Evolutionary conservation across 2,329 filamentous ascomycete genomes (phyloP), one percentile per base, ranked within the genome.

Genomic region (Grosmannia huntii): DNA sequence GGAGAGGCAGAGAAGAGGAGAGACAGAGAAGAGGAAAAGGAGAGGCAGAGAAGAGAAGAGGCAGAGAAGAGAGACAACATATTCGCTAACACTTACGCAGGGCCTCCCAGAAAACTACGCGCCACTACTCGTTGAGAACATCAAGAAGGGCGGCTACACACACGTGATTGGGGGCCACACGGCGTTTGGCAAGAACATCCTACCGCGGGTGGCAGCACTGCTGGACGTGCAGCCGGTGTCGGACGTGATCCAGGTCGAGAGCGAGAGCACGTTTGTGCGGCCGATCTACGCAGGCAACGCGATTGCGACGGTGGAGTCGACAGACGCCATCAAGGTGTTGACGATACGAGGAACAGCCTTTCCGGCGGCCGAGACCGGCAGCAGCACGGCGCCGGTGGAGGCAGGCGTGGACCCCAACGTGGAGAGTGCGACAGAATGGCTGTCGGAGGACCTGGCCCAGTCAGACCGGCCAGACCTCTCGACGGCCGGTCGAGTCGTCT

Each of bases 281-380:
- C 92, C 94, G 31, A 96, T 99, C 68, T 99, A 99, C 71, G 94
- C 94, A 59, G 94, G 94, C 58, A 99, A 99, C 69, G 94, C 92
- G 53, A 96, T 99, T 68, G 83, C 95, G 41, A 99, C 94, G 11
- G 91, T 99, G 60, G 89, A 97, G 73, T 96, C 90, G 3, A 82
- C 82, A 62, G 94, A 99, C 68, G 70, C 79, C 19, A 82, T 90
- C 71, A 99, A 97, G 75, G 70, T 97, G 57, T 81, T 99, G 67
- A 99, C 94, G 41, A 87, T 97, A 63, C 87, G 94, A 68, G 91
- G 90, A 63, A 97, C 94, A 3, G 88, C 94, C 0, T 99, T 99
- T 75, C 80, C 90, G 33, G 80, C 87, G 48, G 84, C 87, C 16
- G 82, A 85, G 62, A 75, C 81, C 21, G 36, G 41, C 48, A 84